Evolutionary conservation across 2,329 filamentous ascomycete species (phyloP).

Genomic region (Penicillium rolfsii): DNA sequence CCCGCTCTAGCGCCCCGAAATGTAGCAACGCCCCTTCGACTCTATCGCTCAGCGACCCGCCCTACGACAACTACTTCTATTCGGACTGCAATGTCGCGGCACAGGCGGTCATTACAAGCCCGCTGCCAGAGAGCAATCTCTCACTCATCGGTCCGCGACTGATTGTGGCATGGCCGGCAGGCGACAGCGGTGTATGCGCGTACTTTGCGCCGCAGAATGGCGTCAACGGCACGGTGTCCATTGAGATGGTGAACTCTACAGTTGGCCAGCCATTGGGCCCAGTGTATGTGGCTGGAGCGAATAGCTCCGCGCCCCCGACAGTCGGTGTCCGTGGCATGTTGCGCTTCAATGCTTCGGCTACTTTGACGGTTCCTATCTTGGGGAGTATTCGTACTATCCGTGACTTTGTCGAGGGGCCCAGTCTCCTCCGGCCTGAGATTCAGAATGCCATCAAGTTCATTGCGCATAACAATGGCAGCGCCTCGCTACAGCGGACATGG

Average conservation of each 20-base stretch:
- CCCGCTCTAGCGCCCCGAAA: conserved; percentile 11
- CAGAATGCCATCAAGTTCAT: conserved; percentile 58
- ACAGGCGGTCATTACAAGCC: conserved; percentile 65
- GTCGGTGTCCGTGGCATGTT: conserved; percentile 60
- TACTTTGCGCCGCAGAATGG: conserved; percentile 61
- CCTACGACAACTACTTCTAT: conserved; percentile 68
- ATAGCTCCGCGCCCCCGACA: conserved; percentile 41
- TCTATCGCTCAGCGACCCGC: conserved; percentile 52
- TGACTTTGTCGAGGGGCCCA: conserved; percentile 64
- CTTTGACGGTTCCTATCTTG: conserved; percentile 60
- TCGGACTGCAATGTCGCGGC: conserved; percentile 64
- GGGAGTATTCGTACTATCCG: conserved; percentile 66
- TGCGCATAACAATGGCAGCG: conserved; percentile 49
- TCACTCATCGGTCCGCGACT: conserved; percentile 61
- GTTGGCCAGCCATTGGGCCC: conserved; percentile 48
- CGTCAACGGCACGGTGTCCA: conserved; percentile 57
- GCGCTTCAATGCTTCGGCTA: conserved; percentile 61
- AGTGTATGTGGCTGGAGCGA: conserved; percentile 43
- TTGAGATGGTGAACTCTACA: conserved; percentile 58
- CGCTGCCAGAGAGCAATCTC: conserved; percentile 57
- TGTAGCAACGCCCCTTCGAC: conserved; percentile 19
- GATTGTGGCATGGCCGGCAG: conserved; percentile 66
- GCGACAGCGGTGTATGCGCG: conserved; percentile 63
- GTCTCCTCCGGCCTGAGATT: conserved; percentile 55
- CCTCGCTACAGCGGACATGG: conserved; percentile 59